A percentile compares a stretch with the other conserved stretches of the same genome.
phyloP scores from a whole-genome alignment of 2,329 filamentous ascomycete genomes.

The Pseudogymnoascus sp. region DNA sequence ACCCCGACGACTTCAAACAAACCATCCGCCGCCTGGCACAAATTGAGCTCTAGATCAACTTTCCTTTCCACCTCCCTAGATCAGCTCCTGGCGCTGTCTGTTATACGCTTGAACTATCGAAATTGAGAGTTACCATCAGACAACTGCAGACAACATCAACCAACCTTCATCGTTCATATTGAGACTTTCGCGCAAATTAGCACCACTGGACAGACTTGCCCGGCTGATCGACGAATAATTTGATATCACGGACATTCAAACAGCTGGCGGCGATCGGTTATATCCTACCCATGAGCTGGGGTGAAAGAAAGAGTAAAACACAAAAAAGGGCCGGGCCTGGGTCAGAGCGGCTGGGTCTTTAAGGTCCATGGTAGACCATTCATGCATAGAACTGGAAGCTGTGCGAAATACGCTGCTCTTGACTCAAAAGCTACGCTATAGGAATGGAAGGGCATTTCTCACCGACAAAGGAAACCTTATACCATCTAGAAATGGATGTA shows the following conservation, averaged over 20 bases:
- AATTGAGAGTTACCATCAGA: background rate
- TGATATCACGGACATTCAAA: background rate
- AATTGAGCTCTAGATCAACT: background rate
- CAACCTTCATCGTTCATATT: background rate
- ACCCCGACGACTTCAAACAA: background rate
- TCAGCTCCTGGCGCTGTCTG: background rate
- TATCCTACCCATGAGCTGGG: background rate
- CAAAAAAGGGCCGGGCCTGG: background rate
- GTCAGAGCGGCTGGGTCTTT: conserved; percentile 1
- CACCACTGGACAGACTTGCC: background rate
- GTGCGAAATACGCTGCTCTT: background rate
- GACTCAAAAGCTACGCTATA: background rate
- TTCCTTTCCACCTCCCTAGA: background rate
- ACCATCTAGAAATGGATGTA: conserved; percentile 62
- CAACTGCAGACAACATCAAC: background rate
- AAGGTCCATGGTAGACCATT: conserved; percentile 4
- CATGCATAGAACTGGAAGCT: background rate
- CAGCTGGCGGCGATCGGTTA: background rate
- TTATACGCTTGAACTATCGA: background rate
- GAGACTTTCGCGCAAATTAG: background rate
- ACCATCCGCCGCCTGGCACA: background rate
- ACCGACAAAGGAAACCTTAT: conserved; percentile 54
- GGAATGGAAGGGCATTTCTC: conserved; percentile 55
- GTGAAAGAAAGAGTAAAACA: background rate
- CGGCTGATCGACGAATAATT: background rate